Evolutionary conservation across 2,329 filamentous ascomycete species (phyloP).

Genomic region (Mycogone perniciosa): DNA sequence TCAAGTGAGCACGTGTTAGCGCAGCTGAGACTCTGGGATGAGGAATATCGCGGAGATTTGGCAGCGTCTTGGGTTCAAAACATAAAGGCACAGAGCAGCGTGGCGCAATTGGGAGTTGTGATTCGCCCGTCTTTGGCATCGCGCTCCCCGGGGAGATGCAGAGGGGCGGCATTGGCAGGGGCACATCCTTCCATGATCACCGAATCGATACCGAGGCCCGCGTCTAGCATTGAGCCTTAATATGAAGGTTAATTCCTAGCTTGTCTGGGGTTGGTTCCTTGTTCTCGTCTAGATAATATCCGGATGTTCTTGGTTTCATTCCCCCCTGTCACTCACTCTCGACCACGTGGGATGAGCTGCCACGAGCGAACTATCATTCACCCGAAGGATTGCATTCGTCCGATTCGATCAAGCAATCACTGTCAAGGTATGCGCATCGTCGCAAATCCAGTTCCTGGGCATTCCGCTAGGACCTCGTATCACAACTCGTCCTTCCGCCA

Average conservation of each 20-base stretch:
- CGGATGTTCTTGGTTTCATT: too few relatives aligned
- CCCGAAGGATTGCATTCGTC: too few relatives aligned
- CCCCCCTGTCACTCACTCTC: too few relatives aligned
- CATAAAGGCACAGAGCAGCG: neutral
- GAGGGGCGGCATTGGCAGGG: neutral
- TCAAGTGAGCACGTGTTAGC: too few relatives aligned
- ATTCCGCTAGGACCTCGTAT: neutral
- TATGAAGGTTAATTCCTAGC: conserved; percentile 7
- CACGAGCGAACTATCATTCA: too few relatives aligned
- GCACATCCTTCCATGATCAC: neutral
- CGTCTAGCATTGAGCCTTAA: neutral
- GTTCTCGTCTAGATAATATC: too few relatives aligned
- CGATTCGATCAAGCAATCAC: neutral
- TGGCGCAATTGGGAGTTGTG: conserved; percentile 2
- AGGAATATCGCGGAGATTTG: too few relatives aligned
- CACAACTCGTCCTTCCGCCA: conserved; percentile 23
- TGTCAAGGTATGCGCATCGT: neutral
- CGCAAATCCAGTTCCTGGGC: neutral
- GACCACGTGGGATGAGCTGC: too few relatives aligned
- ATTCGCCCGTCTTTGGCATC: conserved; percentile 6
- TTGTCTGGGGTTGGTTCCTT: neutral
- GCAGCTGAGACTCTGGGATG: too few relatives aligned
- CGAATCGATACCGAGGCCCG: conserved; percentile 1
- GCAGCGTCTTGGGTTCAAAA: neutral
- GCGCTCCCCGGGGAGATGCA: neutral